phyloP scores from a whole-genome alignment of 2,329 filamentous ascomycete genomes.

The Zymoseptoria ardabiliae region DNA sequence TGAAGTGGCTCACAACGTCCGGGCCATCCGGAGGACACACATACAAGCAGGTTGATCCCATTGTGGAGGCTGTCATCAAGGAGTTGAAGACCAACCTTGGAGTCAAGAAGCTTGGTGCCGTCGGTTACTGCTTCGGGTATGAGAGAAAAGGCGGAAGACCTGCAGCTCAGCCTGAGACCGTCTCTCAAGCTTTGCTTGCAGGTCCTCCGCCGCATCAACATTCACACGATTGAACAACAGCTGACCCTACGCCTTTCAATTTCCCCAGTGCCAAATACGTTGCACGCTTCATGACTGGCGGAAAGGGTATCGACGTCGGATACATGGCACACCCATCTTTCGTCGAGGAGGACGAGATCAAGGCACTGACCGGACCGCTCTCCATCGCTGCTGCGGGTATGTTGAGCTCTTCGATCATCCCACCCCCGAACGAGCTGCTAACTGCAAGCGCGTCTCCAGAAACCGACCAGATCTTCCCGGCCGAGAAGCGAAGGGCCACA shows the following conservation, averaged over 20 bases:
- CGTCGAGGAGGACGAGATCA: constrained; percentile 55
- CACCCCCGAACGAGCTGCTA: not conserved
- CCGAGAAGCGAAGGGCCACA: constrained; percentile 47
- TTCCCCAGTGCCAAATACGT: constrained; percentile 50
- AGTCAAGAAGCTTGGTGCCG: constrained; percentile 40
- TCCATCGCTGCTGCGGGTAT: constrained; percentile 56
- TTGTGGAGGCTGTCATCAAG: constrained; percentile 42
- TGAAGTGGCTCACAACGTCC: constrained; percentile 40
- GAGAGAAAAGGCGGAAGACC: no score
- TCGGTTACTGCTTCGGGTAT: constrained; percentile 32
- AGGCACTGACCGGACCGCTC: constrained; percentile 49
- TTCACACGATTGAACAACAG: not conserved
- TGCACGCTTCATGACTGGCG: constrained; percentile 52
- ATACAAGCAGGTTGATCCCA: constrained; percentile 44
- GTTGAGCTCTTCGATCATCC: constrained; percentile 3
- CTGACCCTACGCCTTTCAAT: not conserved
- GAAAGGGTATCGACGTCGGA: constrained; percentile 57
- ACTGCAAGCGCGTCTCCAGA: constrained; percentile 34
- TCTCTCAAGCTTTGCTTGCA: no score
- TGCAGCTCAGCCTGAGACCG: no score
- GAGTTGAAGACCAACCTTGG: constrained; percentile 44
- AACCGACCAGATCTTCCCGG: constrained; percentile 52
- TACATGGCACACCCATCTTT: constrained; percentile 73
- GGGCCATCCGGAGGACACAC: constrained; percentile 33
- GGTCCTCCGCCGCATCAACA: not conserved